Base-by-base conservation (phyloP, 2,329 filamentous ascomycete genomes). In the Colletotrichum liaoningense region DNA sequence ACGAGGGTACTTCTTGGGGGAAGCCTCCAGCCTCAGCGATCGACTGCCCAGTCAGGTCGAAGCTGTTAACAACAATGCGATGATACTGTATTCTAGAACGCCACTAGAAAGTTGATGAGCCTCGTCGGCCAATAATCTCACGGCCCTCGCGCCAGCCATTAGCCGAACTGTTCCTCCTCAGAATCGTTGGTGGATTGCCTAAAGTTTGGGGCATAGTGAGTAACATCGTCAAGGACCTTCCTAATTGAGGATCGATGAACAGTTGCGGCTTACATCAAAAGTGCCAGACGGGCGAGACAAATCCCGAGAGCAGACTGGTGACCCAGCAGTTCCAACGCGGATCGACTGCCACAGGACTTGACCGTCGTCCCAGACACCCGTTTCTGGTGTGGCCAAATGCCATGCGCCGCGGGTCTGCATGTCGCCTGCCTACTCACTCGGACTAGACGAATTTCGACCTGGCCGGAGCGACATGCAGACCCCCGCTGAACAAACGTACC, bases 191-290 rank as follows among this genome's bases (percentile, higher is more conserved):
- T 22, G 22, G 33, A 12, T 14, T 26, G 26, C 54, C 46, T 35
- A 49, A 26, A 65, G n/a, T 55, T n/a, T 49, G 26, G 14, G 16
- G 9, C 16, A 24, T 12, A 11, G 16, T 7, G 5, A n/a, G 35
- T 42, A 42, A 42, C 35, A 42, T 6, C 56, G 33, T 24, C 2
- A 38, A 38, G n/a, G 59, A 70, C 66, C 60, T 60, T 62, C 70
- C 60, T 69, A 42, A 60, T 70, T 2, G 19, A 59, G 60, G 16
- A 64, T 65, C 26, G 60, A 65, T 56, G 46, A 42, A 52, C 60
- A 28, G 30, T 19, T 52, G 66, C 46, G 55, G 67, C 66, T 73
- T 60, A 72, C 57, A 57, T 54, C 55, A 57, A 63, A 73, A n/a
- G 66, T 72, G 35, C 69, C 28, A n/a, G 52, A 19, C 26, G 22